These are phyloP conservation scores for Chalciporus sphaerocephalus DNA, from an alignment of 768 basidiomycete species.

Conservation along the genomic window DNA sequence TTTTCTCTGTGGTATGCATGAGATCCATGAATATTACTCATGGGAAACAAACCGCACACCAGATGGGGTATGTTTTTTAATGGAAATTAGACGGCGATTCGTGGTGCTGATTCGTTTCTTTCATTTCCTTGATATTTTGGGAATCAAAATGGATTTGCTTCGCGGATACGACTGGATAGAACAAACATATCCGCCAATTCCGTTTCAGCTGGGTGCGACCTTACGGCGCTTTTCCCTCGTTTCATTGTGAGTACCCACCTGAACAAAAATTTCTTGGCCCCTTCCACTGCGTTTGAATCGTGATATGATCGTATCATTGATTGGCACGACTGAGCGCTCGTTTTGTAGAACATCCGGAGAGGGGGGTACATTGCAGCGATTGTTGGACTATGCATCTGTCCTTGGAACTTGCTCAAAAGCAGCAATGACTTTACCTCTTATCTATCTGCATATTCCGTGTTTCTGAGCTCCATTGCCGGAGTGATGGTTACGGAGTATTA, in stretches of 20 bases:
- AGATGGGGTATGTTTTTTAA: slow-evolving; percentile 27
- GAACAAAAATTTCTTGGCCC: background rate
- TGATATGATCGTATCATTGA: slow-evolving; percentile 2
- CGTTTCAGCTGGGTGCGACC: slow-evolving; percentile 77
- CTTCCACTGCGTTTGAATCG: background rate
- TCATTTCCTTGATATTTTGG: slow-evolving; percentile 3
- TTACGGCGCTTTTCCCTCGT: slow-evolving; percentile 73
- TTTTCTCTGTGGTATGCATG: slow-evolving; percentile 1
- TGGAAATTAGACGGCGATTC: slow-evolving; percentile 15
- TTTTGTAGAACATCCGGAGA: slow-evolving; percentile 66
- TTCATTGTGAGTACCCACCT: slow-evolving; percentile 52
- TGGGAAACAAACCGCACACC: background rate
- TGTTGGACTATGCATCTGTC: slow-evolving; percentile 70
- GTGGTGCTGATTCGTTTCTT: slow-evolving; percentile 1
- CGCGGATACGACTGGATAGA: slow-evolving; percentile 29
- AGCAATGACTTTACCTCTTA: slow-evolving; percentile 78
- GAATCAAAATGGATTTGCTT: slow-evolving; percentile 1
- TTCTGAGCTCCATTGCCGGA: slow-evolving; percentile 75
- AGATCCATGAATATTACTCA: slow-evolving; percentile 10
- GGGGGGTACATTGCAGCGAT: slow-evolving; percentile 82
- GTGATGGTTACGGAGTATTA: slow-evolving; percentile 85
- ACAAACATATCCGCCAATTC: slow-evolving; percentile 83
- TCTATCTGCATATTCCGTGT: slow-evolving; percentile 78
- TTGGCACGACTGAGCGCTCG: background rate
- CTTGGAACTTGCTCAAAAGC: slow-evolving; percentile 71